Conservation (phyloP, 78 protist species). For the Pigoraptor vietnamica region DNA sequence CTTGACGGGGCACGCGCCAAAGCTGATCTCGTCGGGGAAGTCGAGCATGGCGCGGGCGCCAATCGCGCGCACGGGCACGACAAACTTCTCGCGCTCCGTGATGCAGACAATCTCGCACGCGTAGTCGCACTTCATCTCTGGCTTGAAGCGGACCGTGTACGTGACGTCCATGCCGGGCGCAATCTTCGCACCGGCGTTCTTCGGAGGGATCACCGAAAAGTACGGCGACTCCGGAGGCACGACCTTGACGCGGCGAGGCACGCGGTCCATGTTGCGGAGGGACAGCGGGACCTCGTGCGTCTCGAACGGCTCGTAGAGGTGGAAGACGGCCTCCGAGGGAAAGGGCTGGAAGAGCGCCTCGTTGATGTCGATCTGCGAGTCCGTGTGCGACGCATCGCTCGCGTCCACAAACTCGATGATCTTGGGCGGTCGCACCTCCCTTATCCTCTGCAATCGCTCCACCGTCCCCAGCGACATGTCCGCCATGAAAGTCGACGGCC, state of each 20-base stretch:
- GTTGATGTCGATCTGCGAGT: neutral
- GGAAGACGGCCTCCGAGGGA: slow-evolving; percentile 42
- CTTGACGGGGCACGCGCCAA: slow-evolving; percentile 32
- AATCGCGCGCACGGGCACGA: slow-evolving; percentile 44
- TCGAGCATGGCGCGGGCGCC: slow-evolving; percentile 53
- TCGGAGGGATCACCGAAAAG: slow-evolving; percentile 20
- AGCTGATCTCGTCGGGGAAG: slow-evolving; percentile 32
- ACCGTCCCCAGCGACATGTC: neutral
- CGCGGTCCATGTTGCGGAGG: slow-evolving; percentile 42
- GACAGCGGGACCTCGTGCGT: slow-evolving; percentile 3
- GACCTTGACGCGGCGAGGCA: slow-evolving; percentile 39
- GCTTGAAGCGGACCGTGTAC: slow-evolving; percentile 21
- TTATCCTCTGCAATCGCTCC: neutral
- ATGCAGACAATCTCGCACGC: slow-evolving; percentile 23
- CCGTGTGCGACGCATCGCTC: neutral
- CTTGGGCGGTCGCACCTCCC: neutral
- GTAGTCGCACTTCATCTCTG: slow-evolving; percentile 43
- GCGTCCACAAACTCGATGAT: neutral
- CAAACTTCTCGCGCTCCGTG: slow-evolving; percentile 67
- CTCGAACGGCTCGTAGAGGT: slow-evolving; percentile 16
- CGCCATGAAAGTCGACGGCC: neutral
- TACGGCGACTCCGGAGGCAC: slow-evolving; percentile 7
- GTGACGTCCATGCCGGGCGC: slow-evolving; percentile 64
- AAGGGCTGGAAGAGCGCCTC: slow-evolving; percentile 53
- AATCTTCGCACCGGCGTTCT: neutral